Evolutionary conservation across 2,329 filamentous ascomycete species (phyloP).

Genomic region (Septoria linicola): DNA sequence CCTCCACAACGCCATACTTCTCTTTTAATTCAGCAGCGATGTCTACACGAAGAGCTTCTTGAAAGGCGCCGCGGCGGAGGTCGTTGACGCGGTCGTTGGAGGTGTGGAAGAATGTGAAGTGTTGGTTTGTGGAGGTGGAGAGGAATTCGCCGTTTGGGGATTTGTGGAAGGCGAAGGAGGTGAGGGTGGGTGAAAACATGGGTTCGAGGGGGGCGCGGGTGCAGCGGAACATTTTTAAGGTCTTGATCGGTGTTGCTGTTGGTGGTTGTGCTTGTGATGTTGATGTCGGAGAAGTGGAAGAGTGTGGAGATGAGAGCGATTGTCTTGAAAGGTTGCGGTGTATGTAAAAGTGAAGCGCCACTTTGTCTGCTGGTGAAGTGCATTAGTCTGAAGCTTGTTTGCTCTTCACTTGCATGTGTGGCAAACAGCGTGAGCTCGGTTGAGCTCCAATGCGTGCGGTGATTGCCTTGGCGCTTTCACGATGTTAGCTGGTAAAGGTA

Average conservation of each 20-base stretch:
- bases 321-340: not conserved
- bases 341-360: not conserved
- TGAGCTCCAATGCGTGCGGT: too few relatives aligned
- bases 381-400: not conserved
- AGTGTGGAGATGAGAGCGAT: not conserved
- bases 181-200: conserved; percentile 63
- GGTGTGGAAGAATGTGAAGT: conserved; percentile 72
- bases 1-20: conserved; percentile 23
- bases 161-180: conserved; percentile 64
- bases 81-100: conserved; percentile 76
- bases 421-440: conserved; percentile 3
- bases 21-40: conserved; percentile 21
- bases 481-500: too few relatives aligned
- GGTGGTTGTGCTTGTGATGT: not conserved
- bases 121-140: conserved; percentile 53
- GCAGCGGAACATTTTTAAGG: conserved; percentile 71
- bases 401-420: conserved; percentile 9
- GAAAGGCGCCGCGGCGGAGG: conserved; percentile 66
- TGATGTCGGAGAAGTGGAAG: not conserved
- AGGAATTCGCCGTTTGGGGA: conserved; percentile 28
- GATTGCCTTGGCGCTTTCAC: too few relatives aligned
- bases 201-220: conserved; percentile 70
- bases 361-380: not conserved
- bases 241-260: not conserved
- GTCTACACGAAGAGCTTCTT: conserved; percentile 43